These are phyloP conservation scores for Hericium coralloides DNA, from an alignment of 768 basidiomycete genomes.

Conservation along the genomic window DNA sequence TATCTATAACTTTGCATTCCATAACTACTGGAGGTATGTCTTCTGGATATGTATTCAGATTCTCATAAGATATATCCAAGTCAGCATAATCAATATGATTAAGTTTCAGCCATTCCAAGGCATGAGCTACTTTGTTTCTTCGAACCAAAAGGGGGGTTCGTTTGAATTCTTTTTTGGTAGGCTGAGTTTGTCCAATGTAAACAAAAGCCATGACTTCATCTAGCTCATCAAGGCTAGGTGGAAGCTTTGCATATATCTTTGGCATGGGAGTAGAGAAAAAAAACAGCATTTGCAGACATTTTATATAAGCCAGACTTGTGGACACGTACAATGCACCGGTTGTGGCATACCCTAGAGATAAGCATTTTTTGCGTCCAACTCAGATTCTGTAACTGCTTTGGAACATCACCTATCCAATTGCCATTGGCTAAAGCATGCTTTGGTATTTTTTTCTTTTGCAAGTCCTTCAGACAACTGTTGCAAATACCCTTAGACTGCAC, in stretches of 20 bases:
- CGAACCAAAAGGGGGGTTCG: slow-evolving; percentile 17
- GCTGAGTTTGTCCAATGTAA: slow-evolving; percentile 20
- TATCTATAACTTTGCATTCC: not conserved
- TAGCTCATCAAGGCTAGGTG: slow-evolving; percentile 10
- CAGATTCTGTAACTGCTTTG: slow-evolving; percentile 18
- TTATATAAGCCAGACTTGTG: slow-evolving; percentile 17
- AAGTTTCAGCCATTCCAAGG: slow-evolving; percentile 15
- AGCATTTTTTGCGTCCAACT: slow-evolving; percentile 24
- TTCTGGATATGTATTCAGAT: slow-evolving; percentile 4
- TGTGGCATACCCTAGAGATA: slow-evolving; percentile 21
- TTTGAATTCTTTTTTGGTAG: slow-evolving; percentile 20
- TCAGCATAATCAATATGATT: slow-evolving; percentile 13
- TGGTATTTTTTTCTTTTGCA: slow-evolving; percentile 14
- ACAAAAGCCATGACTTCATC: slow-evolving; percentile 21
- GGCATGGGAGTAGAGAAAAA: slow-evolving; percentile 9
- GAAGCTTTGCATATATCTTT: slow-evolving; percentile 7
- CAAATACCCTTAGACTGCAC: too few relatives aligned
- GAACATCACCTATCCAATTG: slow-evolving; percentile 29
- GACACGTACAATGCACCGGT: slow-evolving; percentile 23
- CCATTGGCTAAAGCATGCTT: slow-evolving; percentile 24
- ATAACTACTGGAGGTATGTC: slow-evolving; percentile 2
- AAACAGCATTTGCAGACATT: slow-evolving; percentile 12
- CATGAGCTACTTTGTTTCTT: slow-evolving; percentile 8
- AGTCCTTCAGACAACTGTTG: not conserved
- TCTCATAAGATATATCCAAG: slow-evolving; percentile 5